Percentiles rank a stretch among this genome's conserved stretches.
These are phyloP conservation scores for Calonectria honghensis DNA, from an alignment of 2,329 filamentous ascomycete genomes.

Conservation along the genomic window DNA sequence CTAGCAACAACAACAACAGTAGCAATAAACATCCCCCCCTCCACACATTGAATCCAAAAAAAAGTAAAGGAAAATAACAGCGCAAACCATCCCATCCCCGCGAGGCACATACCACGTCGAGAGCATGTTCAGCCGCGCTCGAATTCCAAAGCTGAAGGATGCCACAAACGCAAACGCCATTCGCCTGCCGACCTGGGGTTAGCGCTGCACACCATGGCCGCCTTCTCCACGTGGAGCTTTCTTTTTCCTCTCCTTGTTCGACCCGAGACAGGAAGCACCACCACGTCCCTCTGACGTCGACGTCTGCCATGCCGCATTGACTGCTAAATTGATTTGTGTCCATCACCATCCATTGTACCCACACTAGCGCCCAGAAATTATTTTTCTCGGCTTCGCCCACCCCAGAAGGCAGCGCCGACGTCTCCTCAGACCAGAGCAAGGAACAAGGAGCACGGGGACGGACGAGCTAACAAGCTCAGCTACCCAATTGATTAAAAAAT, in stretches of 20 bases:
- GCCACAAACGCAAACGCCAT: constrained; percentile 29
- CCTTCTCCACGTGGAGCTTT: constrained; percentile 47
- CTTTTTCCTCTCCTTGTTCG: constrained; percentile 11
- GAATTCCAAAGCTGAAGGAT: constrained; percentile 5
- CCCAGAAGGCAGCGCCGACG: not conserved
- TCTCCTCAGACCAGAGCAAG: not conserved
- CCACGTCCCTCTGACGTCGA: constrained; percentile 9
- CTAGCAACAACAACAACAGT: not conserved
- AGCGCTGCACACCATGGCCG: constrained; percentile 43
- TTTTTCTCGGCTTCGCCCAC: constrained; percentile 7
- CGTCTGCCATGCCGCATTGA: constrained; percentile 21
- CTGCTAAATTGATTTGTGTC: constrained; percentile 16
- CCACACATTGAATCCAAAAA: not conserved
- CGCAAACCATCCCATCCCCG: not conserved
- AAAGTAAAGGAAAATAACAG: not conserved
- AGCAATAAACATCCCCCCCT: not conserved
- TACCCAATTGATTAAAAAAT: constrained; percentile 4
- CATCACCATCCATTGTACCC: constrained; percentile 3
- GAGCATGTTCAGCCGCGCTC: constrained; percentile 1
- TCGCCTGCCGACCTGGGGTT: constrained; percentile 28
- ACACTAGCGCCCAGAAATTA: constrained; percentile 1
- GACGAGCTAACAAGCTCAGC: constrained; percentile 2
- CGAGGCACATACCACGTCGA: not conserved
- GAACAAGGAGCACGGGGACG: not conserved
- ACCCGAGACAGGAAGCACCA: constrained; percentile 21